Percentiles rank a stretch among this genome's conserved stretches.
Evolutionary conservation across 2,329 filamentous ascomycete species (phyloP).

Genomic region (Diaporthe ilicicola): DNA sequence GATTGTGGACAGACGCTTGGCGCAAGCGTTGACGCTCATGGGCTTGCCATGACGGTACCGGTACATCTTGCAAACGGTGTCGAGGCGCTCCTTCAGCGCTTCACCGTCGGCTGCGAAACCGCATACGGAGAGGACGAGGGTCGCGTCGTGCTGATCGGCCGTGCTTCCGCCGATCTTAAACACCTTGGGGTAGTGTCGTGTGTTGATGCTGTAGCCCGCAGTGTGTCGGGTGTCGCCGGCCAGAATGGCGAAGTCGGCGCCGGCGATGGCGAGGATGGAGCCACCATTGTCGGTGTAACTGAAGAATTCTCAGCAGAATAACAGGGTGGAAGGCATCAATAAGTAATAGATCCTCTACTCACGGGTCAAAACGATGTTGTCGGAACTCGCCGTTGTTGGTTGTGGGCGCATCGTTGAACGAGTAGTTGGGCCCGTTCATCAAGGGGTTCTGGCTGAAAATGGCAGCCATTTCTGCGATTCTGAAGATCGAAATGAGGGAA

Average conservation of each 20-base stretch:
- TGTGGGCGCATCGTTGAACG: conserved; percentile 69
- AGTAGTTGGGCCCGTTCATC: conserved; percentile 75
- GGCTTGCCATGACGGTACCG: conserved; percentile 97
- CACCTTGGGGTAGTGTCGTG: conserved; percentile 91
- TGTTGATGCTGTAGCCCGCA: conserved; percentile 98
- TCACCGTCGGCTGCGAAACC: conserved; percentile 96
- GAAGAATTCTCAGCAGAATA: conserved; percentile 29
- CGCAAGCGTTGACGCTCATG: conserved; percentile 93
- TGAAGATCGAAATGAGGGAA: neutral
- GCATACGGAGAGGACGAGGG: conserved; percentile 90
- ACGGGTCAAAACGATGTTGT: conserved; percentile 94
- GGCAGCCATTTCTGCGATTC: conserved; percentile 60
- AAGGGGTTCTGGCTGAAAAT: conserved; percentile 77
- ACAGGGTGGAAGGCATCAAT: neutral
- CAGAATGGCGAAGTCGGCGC: conserved; percentile 93
- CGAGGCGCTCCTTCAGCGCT: conserved; percentile 91
- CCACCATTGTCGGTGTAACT: conserved; percentile 99
- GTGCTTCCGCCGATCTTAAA: conserved; percentile 96
- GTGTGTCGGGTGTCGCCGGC: conserved; percentile 97
- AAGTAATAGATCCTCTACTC: conserved; percentile 47
- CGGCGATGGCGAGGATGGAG: conserved; percentile 93
- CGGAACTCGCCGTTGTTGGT: conserved; percentile 62
- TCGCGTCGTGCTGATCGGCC: conserved; percentile 83
- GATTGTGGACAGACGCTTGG: conserved; percentile 92
- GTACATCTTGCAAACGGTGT: conserved; percentile 98